Evolutionary conservation across 148 eudicot species (phyloP).

Genomic region (Dianthus caryophyllus): DNA sequence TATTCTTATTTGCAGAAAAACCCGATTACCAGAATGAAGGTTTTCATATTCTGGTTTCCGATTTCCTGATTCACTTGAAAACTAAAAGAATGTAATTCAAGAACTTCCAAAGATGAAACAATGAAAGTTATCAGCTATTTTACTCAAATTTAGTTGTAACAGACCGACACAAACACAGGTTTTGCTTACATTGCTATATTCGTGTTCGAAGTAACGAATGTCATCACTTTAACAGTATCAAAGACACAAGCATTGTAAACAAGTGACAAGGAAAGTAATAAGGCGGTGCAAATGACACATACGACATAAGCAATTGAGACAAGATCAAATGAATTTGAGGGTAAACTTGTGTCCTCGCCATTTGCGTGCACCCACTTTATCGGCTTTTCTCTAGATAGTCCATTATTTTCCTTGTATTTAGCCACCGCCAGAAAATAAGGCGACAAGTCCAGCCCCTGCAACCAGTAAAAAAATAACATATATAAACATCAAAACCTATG

Average conservation of each 20-base stretch:
- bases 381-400: constrained; percentile 32
- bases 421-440: constrained; percentile 97
- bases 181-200: too few relatives aligned
- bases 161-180: too few relatives aligned
- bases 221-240: not conserved
- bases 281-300: constrained; percentile 18
- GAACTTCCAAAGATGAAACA: not conserved
- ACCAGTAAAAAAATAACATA: not conserved
- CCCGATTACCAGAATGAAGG: too few relatives aligned
- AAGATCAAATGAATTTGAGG: constrained; percentile 76
- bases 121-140: not conserved
- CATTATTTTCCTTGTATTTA: constrained; percentile 69
- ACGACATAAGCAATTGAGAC: constrained; percentile 93
- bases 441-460: constrained; percentile 86
- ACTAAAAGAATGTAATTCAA: not conserved
- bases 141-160: not conserved
- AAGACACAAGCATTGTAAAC: not conserved
- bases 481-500: not conserved
- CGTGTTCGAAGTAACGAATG: too few relatives aligned
- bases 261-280: not conserved
- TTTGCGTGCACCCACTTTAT: constrained; percentile 89
- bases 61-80: not conserved
- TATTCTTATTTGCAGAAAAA: too few relatives aligned
- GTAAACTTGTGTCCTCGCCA: constrained; percentile 84
- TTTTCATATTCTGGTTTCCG: not conserved